Base-by-base conservation (phyloP, 2,329 filamentous ascomycete genomes). In the Botryotinia convoluta region DNA sequence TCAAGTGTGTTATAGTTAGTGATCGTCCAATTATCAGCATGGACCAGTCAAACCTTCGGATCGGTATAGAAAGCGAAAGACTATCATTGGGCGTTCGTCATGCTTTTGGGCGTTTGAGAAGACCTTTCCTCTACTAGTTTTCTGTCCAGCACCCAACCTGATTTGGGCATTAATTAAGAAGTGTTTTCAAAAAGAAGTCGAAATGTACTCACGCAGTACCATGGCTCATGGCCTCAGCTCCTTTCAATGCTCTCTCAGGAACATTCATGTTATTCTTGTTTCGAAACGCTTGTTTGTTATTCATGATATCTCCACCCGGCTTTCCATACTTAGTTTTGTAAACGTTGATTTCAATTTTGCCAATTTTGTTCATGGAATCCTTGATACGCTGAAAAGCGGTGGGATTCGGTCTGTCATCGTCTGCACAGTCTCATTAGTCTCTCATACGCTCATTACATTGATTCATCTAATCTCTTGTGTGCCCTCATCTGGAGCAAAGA, bases 241-340 rank as follows among this genome's bases (percentile, higher is more conserved):
- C 44, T 18, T 77, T 78, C 18, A 78, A 45, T 20, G 76, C 74
- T 37, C 72, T 77, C 63, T 78, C 77, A 1, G 75, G 76, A 4
- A 78, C 73, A 1, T 62, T 37, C 0, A 14, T 45, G 29, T 32
- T 26, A 2, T 63, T 18, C 12, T 65, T 35, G 7, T 54, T 44
- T 8, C 73, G 16, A 57, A 75, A 74, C 3, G 54, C 68, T 10
- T 45, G 39, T 3, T 35, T 68, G 22, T 12, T 69, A 20, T 60
- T 62, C 1, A 37, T 32, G 26, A 65, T 32, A 51, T 42, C 45
- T 2, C 72, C 74, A 39, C 75, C 72, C 20, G 39, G 16, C 39
- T 62, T 74, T 18, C 75, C 76, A 35, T 65, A 71, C 26, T 32
- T 74, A 29, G 70, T 72, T 22, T 42, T 70, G 26, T 74, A 76